These are phyloP conservation scores for Blastomyces percursus DNA, from an alignment of 2,329 filamentous ascomycete species.

Conservation along the genomic window DNA sequence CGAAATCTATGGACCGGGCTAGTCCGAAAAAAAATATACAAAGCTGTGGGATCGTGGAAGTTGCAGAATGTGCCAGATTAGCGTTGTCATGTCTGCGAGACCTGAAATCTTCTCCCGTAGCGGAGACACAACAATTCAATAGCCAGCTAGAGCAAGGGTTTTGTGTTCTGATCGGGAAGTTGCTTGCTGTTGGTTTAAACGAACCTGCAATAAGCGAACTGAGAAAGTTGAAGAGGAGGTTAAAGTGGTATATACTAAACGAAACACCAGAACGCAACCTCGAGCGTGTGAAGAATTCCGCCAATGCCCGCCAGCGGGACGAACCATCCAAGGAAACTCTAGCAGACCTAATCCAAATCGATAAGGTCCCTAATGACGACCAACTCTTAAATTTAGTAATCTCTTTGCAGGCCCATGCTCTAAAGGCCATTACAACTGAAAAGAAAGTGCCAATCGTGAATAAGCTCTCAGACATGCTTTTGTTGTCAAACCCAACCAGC, in stretches of 20 bases:
- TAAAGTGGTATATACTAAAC: slow-evolving; percentile 24
- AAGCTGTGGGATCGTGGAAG: slow-evolving; percentile 19
- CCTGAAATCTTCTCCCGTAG: slow-evolving; percentile 23
- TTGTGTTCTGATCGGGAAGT: slow-evolving; percentile 32
- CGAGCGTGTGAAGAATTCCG: slow-evolving; percentile 3
- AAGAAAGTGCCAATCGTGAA: slow-evolving; percentile 24
- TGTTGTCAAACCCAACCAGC: slow-evolving; percentile 27
- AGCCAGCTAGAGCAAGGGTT: slow-evolving; percentile 34
- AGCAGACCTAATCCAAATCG: slow-evolving; percentile 29
- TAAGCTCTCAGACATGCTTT: slow-evolving; percentile 23
- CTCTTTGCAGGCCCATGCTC: slow-evolving; percentile 31
- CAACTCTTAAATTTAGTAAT: slow-evolving; percentile 26
- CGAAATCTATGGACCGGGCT: slow-evolving; percentile 11
- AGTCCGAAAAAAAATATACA: slow-evolving; percentile 6
- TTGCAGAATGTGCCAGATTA: slow-evolving; percentile 32
- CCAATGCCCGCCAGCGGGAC: not conserved
- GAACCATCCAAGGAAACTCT: slow-evolving; percentile 26
- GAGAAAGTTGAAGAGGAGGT: slow-evolving; percentile 28
- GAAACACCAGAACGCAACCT: slow-evolving; percentile 7
- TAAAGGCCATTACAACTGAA: slow-evolving; percentile 29
- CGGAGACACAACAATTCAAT: slow-evolving; percentile 16
- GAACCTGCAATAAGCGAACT: slow-evolving; percentile 34
- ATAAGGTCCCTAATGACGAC: slow-evolving; percentile 20
- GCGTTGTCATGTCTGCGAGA: slow-evolving; percentile 30
- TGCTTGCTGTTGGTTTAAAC: slow-evolving; percentile 31